Evolutionary conservation across 1,139 yeast species (phyloP), one percentile per base, ranked within the genome.

Genomic region (Zygosaccharomyces sapae): DNA sequence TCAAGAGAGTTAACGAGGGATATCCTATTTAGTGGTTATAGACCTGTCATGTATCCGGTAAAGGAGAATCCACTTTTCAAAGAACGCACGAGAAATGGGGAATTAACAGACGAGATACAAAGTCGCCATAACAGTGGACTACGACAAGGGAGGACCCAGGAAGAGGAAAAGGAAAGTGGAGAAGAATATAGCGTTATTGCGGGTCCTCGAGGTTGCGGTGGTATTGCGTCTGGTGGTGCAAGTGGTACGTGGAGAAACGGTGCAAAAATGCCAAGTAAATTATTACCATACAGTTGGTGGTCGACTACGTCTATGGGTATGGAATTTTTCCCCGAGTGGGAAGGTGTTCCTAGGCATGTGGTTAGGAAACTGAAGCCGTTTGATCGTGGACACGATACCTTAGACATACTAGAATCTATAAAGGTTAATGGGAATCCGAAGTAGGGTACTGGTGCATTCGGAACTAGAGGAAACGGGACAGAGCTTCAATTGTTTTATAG

Each of bases 311-410:
- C 56, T 22, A 52, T 62, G 56, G 66, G 63, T 16, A 59, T 62
- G 65, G 63, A 62, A 46, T 52, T 53, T 40, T 59, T 57, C 40
- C 62, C 63, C 6, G 67, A 62, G 50, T 62, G 67, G 67, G 42
- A 48, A 7, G 51, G 48, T n/a, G 53, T 62, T 4, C 67, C 66
- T 5, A 47, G 52, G 16, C 51, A 51, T 12, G 53, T 59, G 16
- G 49, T 55, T 13, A 50, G 55, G 37, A 46, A 49, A 33, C 47
- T 62, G 39, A 59, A 55, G 48, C 67, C 67, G 16, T 62, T 53
- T 47, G 61, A 61, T 41, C 34, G 47, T 40, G 38, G 43, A 34
- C 33, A 25, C 18, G 29, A 34, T 25, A 38, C 27, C 7, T 16
- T 20, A 9, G n/a, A 24, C 10, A 9, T 7, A 13, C 34, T 9